Evolutionary conservation across 192 early-diverging fungal genomes (phyloP).

Genomic region (Coemansia sp.): DNA sequence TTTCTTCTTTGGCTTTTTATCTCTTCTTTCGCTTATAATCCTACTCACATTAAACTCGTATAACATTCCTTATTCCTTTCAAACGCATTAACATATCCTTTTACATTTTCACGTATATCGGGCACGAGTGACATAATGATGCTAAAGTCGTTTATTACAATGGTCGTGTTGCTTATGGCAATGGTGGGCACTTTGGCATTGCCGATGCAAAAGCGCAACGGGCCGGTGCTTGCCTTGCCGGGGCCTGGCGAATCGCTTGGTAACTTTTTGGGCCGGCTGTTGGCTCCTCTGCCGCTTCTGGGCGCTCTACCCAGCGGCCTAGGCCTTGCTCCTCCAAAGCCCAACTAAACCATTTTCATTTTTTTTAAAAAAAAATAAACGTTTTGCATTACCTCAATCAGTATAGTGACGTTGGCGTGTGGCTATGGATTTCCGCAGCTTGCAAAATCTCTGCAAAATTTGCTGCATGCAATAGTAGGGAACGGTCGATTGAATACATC

Average conservation of each 20-base stretch:
- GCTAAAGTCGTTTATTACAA: conserved; percentile 1
- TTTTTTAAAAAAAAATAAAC: conserved; percentile 3
- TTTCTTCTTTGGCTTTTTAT: too few species aligned
- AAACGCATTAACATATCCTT: too few species aligned
- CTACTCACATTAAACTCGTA: too few species aligned
- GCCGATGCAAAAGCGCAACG: conserved; percentile 21
- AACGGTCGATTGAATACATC: too few species aligned
- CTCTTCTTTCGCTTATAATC: too few species aligned
- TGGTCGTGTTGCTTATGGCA: not conserved
- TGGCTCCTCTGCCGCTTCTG: conserved; percentile 11
- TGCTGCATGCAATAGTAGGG: too few species aligned
- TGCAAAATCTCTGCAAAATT: too few species aligned
- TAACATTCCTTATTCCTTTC: too few species aligned
- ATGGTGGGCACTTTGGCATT: conserved; percentile 4
- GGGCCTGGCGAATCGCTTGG: conserved; percentile 20
- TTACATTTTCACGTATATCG: too few species aligned
- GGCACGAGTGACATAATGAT: too few species aligned
- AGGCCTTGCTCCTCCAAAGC: conserved; percentile 26
- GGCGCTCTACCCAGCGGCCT: conserved; percentile 16
- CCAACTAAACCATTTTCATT: conserved; percentile 2
- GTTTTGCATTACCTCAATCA: too few species aligned
- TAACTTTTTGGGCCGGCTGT: conserved; percentile 20
- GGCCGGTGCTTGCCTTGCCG: conserved; percentile 24
- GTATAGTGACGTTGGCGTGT: not conserved
- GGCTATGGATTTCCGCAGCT: too few species aligned